Base-by-base conservation (phyloP, 805 yeast species). In the Saturnispora bothae region DNA sequence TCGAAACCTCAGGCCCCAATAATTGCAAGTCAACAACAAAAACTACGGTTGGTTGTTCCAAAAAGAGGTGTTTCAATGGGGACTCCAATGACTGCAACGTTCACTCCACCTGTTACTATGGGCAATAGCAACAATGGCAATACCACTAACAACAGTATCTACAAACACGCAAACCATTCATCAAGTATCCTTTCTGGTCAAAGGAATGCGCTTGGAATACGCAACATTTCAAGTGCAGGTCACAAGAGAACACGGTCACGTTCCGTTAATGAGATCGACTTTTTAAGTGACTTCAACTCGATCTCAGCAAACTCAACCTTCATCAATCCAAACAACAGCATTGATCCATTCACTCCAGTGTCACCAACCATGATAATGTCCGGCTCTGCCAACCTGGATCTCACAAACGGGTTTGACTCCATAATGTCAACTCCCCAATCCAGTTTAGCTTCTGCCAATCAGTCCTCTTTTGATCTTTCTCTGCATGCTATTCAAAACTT, bases 161-260 rank as follows among this genome's bases (percentile, higher is more conserved):
- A 36, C 28, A 36, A 36, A 30, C 29, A 34, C 12, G 14, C 22
- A 15, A 38, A 31, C 4, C 29, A 28, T 16, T 33, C 32, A 14
- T 34, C 31, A 20, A 25, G 31, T 20, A 15, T 28, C 28, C 19
- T 28, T 33, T 26, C 26, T 15, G 12, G 27, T 28, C 43, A 40
- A 12, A 34, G 23, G 30, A 37, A 3, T 33, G 36, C 3, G 15
- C 23, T 26, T 23, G 16, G 19, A 6, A 21, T 23, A 22, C 18
- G 25, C 5, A 15, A 19, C 20, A 17, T 19, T 12, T 27, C 43
- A 10, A 48, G 53, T 35, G 28, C 27, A 18, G 59, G 57, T 8
- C 64, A 59, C 38, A 59, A 59, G 36, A 47, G 64, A 31, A 56
- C 61, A 7, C 49, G 64, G 41, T 59, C 64, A 4, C 47, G 61